Base-by-base conservation (phyloP, 2,329 filamentous ascomycete species). In the Calonectria hawksworthii region DNA sequence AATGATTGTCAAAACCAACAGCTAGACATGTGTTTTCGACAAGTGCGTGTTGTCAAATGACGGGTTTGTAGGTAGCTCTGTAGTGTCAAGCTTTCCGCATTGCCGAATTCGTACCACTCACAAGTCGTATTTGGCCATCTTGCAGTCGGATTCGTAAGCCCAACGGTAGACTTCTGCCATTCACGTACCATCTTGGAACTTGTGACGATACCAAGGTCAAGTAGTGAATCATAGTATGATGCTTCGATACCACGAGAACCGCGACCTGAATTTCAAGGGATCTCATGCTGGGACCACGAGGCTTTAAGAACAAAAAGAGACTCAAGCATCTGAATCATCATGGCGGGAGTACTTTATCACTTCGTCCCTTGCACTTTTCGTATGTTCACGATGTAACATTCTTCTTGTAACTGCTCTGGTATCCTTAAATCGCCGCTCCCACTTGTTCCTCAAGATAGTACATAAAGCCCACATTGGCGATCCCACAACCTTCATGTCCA, bases 401-500 rank as follows among this genome's bases (percentile, higher is more conserved):
- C 36, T 34, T 28, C 28, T 26, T 10, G 28, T 26, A 41, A 59
- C 66, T 41, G 38, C 23, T 34, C 36, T 18, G 26, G 26, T 32
- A 59, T 47, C 38, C 21, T 30, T 16, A 54, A 61, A 68, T 63
- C 47, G 54, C 65, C 41, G 47, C 10, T 32, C 10, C 52, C 26
- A 34, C 10, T 6, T 13, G 11, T 23, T 16, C n/a, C 13, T 28
- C 47, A 21, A 51, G 23, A 32, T 63, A 52, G 54, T 64, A 44
- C 26, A 51, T 63, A 28, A 65, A n/a, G 28, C 64, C 26, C 21
- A 44, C 30, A 30, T 28, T 30, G 32, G 32, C 64, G 14, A 23
- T n/a, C 28, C 32, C 23, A 34, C 65, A 70, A 63, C 21, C 72
- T 78, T 71, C 76, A 83, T 82, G 81, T 80, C 79, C 70, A 56